Percentiles rank a stretch among this genome's conserved stretches.
phyloP scores from a whole-genome alignment of 2,329 filamentous ascomycete species.

The Paraconiothyrium sp. region DNA sequence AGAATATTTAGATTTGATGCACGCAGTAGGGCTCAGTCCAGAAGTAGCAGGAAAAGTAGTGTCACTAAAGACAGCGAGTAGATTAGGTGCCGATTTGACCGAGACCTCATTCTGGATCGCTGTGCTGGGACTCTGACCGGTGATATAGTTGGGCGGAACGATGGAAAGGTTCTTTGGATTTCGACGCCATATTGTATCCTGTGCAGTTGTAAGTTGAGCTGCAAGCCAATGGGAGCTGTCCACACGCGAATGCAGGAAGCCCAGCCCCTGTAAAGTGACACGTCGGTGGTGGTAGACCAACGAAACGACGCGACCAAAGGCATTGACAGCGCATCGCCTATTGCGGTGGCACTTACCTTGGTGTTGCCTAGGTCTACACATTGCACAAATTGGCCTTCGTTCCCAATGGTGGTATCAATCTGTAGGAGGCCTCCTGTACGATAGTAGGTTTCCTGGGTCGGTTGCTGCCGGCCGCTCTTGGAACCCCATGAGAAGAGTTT shows the following conservation, averaged over 20 bases:
- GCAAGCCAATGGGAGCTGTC: conserved; percentile 45
- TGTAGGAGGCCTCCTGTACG: conserved; percentile 51
- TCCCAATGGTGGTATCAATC: conserved; percentile 39
- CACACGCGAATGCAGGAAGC: conserved; percentile 38
- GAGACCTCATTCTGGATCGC: conserved; percentile 41
- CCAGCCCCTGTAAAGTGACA: conserved; percentile 24
- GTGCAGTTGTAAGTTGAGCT: conserved; percentile 17
- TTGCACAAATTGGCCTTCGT: conserved; percentile 24
- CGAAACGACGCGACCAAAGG: conserved; percentile 3
- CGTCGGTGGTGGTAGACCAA: conserved; percentile 26
- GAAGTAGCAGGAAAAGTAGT: conserved; percentile 51
- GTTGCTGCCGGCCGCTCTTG: conserved; percentile 45
- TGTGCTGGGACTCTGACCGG: conserved; percentile 35
- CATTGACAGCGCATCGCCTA: conserved; percentile 41
- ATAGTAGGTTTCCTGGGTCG: conserved; percentile 46
- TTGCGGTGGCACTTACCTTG: conserved; percentile 40
- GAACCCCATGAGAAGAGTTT: conserved; percentile 56
- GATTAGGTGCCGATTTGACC: conserved; percentile 43
- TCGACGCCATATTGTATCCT: conserved; percentile 37
- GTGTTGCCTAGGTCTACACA: conserved; percentile 25
- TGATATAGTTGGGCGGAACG: conserved; percentile 34
- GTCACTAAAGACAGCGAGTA: conserved; percentile 55
- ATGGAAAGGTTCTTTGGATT: conserved; percentile 44
- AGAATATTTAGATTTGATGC: conserved; percentile 50
- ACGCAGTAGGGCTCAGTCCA: conserved; percentile 41